A percentile compares a stretch with the other conserved stretches of the same genome.
Conservation (phyloP, 2,329 filamentous ascomycete genomes). For the Epicoccum nigrum region DNA sequence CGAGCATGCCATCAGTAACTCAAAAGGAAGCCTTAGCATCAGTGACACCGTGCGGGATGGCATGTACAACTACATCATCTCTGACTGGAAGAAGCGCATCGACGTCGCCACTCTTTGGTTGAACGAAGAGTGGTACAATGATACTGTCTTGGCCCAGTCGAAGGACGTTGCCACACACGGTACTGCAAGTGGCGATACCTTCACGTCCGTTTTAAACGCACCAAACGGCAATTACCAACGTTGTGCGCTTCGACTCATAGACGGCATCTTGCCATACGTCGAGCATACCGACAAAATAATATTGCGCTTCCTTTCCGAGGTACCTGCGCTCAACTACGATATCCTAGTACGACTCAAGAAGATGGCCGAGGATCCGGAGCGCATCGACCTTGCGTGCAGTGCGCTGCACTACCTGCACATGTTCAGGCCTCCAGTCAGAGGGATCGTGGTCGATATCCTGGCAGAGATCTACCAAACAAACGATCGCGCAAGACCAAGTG, state of each 20-base stretch:
- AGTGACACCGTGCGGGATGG: slow-evolving; percentile 77
- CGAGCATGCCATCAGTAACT: slow-evolving; percentile 53
- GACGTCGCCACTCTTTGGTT: slow-evolving; percentile 93
- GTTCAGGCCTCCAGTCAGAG: slow-evolving; percentile 64
- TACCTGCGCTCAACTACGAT: slow-evolving; percentile 75
- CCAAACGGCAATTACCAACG: slow-evolving; percentile 70
- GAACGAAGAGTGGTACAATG: slow-evolving; percentile 98
- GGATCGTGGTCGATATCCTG: slow-evolving; percentile 63
- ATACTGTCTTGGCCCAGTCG: slow-evolving; percentile 63
- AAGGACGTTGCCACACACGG: slow-evolving; percentile 26
- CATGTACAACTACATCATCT: slow-evolving; percentile 83
- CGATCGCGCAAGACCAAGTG: slow-evolving; percentile 54
- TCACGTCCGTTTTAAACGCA: slow-evolving; percentile 28
- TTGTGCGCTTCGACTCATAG: slow-evolving; percentile 80
- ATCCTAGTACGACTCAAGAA: slow-evolving; percentile 75
- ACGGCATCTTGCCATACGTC: slow-evolving; percentile 89
- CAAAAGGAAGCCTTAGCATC: slow-evolving; percentile 54
- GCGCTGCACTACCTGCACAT: slow-evolving; percentile 59
- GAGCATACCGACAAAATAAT: slow-evolving; percentile 88
- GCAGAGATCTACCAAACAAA: slow-evolving; percentile 62
- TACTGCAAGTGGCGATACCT: slow-evolving; percentile 54
- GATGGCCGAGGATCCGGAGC: slow-evolving; percentile 67
- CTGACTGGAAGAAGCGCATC: slow-evolving; percentile 88
- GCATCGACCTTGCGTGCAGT: slow-evolving; percentile 64
- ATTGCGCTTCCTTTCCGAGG: slow-evolving; percentile 88